These are phyloP conservation scores for Trichophyton rubrum DNA, from an alignment of 2,329 filamentous ascomycete genomes.

Conservation along the genomic window DNA sequence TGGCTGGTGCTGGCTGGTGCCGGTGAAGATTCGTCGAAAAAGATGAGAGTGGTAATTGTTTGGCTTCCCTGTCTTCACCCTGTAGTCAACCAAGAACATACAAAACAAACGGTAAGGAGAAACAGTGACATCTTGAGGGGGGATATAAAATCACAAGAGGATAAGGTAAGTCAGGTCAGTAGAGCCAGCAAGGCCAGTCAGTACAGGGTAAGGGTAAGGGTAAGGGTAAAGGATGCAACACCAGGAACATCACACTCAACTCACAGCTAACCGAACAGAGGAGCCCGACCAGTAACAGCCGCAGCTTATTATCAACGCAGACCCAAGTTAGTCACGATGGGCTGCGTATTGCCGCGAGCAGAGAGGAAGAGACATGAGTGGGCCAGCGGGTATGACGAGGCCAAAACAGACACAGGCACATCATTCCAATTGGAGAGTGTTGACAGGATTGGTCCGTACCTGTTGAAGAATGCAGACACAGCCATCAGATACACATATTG, in stretches of 20 bases:
- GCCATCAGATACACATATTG: neutral
- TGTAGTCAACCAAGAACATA: slow-evolving; percentile 2
- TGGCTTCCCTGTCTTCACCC: slow-evolving; percentile 4
- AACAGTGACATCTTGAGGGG: neutral
- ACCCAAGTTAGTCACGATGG: neutral
- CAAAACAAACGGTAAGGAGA: neutral
- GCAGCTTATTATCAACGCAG: neutral
- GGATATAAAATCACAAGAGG: neutral
- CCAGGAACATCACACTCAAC: neutral
- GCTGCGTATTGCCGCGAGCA: neutral
- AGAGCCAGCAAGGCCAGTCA: too few relatives aligned
- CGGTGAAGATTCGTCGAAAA: neutral
- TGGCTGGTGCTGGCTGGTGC: neutral
- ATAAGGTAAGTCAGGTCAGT: too few relatives aligned
- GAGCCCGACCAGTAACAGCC: neutral
- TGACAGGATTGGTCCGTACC: neutral
- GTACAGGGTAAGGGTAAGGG: too few relatives aligned
- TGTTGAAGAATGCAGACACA: neutral
- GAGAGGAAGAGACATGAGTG: slow-evolving; percentile 3
- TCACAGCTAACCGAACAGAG: slow-evolving; percentile 1
- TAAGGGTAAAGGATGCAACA: neutral
- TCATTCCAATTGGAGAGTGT: slow-evolving; percentile 1
- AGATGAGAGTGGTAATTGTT: neutral
- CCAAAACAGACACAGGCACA: neutral
- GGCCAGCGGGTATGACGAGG: neutral